Evolutionary conservation across 768 basidiomycete genomes (phyloP).

Genomic region (Stropharia rugosoannulata): DNA sequence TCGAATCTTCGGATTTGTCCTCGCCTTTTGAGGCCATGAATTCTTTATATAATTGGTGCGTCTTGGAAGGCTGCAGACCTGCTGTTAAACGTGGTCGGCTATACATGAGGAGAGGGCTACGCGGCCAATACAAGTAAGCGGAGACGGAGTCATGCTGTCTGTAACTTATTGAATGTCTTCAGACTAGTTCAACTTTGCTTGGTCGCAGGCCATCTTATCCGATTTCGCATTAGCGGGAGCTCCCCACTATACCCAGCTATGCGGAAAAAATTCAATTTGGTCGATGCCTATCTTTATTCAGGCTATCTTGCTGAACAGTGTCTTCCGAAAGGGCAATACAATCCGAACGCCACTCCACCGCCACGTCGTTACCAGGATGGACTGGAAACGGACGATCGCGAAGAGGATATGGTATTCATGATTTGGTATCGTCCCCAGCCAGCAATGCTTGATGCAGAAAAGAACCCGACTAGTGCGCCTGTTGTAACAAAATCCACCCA

Average conservation of each 20-base stretch:
- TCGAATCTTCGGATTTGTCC: constrained; percentile 51
- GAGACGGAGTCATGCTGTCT: background rate
- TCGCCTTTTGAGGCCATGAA: constrained; percentile 56
- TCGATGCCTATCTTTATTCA: constrained; percentile 84
- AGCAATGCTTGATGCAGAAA: constrained; percentile 25
- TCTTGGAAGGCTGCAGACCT: constrained; percentile 74
- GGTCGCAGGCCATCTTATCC: constrained; percentile 70
- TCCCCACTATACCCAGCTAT: constrained; percentile 57
- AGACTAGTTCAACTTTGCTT: constrained; percentile 77
- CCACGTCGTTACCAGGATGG: constrained; percentile 89
- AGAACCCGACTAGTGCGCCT: constrained; percentile 26
- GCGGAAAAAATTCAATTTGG: constrained; percentile 54
- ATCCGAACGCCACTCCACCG: constrained; percentile 45
- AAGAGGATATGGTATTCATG: constrained; percentile 87
- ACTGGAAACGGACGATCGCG: constrained; percentile 81
- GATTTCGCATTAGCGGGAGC: constrained; percentile 63
- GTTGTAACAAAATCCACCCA: constrained; percentile 38
- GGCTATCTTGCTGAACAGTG: constrained; percentile 76
- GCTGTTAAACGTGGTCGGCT: constrained; percentile 73
- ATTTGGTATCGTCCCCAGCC: constrained; percentile 61
- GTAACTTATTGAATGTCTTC: background rate
- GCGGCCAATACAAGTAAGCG: constrained; percentile 78
- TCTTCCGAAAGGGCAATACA: constrained; percentile 64
- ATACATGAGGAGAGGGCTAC: constrained; percentile 67
- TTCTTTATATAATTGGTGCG: constrained; percentile 85